A percentile compares a stretch with the other conserved stretches of the same genome.
Evolutionary conservation across 73 alveolate species (phyloP).

Genomic region (Paramecium octaurelia): DNA sequence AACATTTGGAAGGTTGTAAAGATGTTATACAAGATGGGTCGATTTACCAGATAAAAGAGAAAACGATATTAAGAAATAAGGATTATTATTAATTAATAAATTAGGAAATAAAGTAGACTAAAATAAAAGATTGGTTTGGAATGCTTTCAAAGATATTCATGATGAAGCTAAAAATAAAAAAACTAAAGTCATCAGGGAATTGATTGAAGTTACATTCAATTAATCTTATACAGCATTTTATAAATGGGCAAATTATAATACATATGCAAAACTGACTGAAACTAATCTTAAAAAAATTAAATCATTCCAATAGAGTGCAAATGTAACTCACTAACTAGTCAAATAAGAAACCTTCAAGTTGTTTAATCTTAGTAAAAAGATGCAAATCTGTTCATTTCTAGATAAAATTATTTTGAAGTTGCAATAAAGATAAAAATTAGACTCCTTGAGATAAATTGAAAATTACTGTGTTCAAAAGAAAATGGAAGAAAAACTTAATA

Average conservation of each 20-base stretch:
- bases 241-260: slow-evolving; percentile 35
- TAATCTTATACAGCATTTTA: slow-evolving; percentile 9
- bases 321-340: background rate
- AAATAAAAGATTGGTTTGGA: slow-evolving; percentile 20
- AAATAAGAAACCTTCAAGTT: background rate
- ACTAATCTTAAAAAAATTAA: background rate
- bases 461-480: background rate
- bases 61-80: background rate
- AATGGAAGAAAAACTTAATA: background rate
- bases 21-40: slow-evolving; percentile 20
- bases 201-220: slow-evolving; percentile 40
- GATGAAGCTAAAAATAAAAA: slow-evolving; percentile 23
- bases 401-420: background rate
- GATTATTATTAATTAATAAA: slow-evolving; percentile 17
- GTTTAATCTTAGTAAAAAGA: background rate
- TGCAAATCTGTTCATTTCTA: background rate
- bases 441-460: background rate
- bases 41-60: slow-evolving; percentile 11
- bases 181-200: slow-evolving; percentile 27
- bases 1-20: slow-evolving; percentile 9
- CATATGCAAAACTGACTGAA: slow-evolving; percentile 15
- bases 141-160: background rate
- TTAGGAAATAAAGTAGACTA: background rate
- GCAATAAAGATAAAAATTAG: slow-evolving; percentile 15
- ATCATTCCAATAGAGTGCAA: background rate